These are phyloP conservation scores for Wickerhamiella musiphila DNA, from an alignment of 805 yeast species.

Conservation along the genomic window DNA sequence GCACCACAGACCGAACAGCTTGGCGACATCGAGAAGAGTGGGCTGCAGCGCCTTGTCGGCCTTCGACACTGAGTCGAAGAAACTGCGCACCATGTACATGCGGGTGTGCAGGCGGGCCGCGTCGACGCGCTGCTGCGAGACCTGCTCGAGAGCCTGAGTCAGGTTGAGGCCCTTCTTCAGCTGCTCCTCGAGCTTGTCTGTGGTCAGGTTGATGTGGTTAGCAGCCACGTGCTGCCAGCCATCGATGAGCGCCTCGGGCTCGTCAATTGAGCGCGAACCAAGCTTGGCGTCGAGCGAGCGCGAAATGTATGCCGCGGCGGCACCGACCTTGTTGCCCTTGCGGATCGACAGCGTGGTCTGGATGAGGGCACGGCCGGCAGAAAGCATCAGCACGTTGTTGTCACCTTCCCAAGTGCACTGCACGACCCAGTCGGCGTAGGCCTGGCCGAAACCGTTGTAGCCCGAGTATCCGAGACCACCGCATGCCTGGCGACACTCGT, in stretches of 20 bases:
- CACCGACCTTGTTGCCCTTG: conserved; percentile 27
- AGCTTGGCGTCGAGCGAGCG: conserved; percentile 10
- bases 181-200: conserved; percentile 14
- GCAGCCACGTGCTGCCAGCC: conserved; percentile 24
- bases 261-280: conserved; percentile 12
- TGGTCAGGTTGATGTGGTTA: conserved; percentile 19
- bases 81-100: conserved; percentile 20
- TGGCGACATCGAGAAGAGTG: conserved; percentile 37
- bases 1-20: conserved; percentile 44
- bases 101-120: conserved; percentile 24
- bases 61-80: conserved; percentile 21
- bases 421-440: conserved; percentile 74
- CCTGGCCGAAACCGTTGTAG: conserved; percentile 70
- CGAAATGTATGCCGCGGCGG: conserved; percentile 28
- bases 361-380: conserved; percentile 55
- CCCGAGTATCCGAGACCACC: conserved; percentile 87
- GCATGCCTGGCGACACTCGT: conserved; percentile 72
- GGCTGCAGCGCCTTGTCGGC: conserved; percentile 29
- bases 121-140: conserved; percentile 23
- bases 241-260: conserved; percentile 17
- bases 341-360: conserved; percentile 27
- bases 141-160: conserved; percentile 23
- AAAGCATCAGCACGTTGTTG: conserved; percentile 61
- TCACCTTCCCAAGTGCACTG: conserved; percentile 96
- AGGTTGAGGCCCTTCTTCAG: conserved; percentile 11